These are phyloP conservation scores for Aspergillus sp. DNA, from an alignment of 2,329 filamentous ascomycete genomes.

Conservation along the genomic window DNA sequence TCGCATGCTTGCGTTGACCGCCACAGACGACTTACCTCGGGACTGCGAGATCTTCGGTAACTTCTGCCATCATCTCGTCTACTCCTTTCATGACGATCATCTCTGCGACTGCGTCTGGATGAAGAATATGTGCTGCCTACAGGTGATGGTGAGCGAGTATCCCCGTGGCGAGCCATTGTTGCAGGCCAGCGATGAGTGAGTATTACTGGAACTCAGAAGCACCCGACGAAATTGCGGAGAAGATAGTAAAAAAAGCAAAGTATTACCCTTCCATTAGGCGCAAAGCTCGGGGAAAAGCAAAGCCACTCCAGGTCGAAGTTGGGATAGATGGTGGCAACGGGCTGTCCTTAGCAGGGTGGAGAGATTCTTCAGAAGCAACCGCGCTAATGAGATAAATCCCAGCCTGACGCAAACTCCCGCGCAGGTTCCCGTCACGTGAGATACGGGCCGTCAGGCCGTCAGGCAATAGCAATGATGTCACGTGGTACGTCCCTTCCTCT, in stretches of 20 bases:
- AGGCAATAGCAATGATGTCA: conserved; percentile 4
- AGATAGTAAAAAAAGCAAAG: conserved; percentile 16
- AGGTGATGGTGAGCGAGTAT: conserved; percentile 85
- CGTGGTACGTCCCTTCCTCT: conserved; percentile 20
- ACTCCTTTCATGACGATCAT: conserved; percentile 52
- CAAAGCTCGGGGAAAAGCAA: neutral
- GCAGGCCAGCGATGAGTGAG: conserved; percentile 54
- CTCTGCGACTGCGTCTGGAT: conserved; percentile 62
- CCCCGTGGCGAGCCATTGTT: conserved; percentile 61
- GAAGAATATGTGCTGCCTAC: conserved; percentile 79
- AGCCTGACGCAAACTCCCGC: neutral
- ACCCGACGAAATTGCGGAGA: conserved; percentile 23
- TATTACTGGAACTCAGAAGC: conserved; percentile 43
- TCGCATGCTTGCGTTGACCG: neutral
- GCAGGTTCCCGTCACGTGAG: neutral
- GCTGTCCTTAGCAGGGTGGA: conserved; percentile 2
- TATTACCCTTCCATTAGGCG: conserved; percentile 26
- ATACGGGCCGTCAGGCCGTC: no score
- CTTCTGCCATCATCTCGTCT: conserved; percentile 52
- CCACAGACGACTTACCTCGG: conserved; percentile 41
- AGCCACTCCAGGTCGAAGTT: neutral
- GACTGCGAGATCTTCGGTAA: conserved; percentile 49
- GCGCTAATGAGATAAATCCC: neutral
- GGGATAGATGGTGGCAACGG: neutral
- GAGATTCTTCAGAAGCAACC: neutral